Conservation (phyloP, 495 filamentous ascomycete species). For the Penicillium paradoxum region DNA sequence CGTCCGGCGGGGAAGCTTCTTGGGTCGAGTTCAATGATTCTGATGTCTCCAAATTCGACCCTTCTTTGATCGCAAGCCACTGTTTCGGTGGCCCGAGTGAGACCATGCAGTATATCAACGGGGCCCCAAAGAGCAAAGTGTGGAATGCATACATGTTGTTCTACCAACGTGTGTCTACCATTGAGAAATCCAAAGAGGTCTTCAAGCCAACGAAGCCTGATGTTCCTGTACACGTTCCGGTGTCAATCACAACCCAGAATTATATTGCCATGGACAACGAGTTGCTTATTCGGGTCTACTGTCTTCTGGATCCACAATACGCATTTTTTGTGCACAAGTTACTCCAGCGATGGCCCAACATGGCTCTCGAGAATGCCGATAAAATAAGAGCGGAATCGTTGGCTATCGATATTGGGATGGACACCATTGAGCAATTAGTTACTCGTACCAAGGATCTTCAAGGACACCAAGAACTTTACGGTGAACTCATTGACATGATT, state of each 20-base stretch:
- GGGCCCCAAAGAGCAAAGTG: slow-evolving; percentile 55
- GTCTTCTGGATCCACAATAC: slow-evolving; percentile 72
- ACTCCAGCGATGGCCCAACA: slow-evolving; percentile 44
- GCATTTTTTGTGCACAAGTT: slow-evolving; percentile 59
- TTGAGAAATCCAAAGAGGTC: slow-evolving; percentile 35
- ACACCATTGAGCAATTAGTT: slow-evolving; percentile 75
- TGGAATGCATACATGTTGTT: slow-evolving; percentile 98
- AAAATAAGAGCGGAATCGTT: slow-evolving; percentile 53
- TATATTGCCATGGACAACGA: slow-evolving; percentile 70
- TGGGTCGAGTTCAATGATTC: slow-evolving; percentile 98
- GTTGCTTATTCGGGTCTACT: slow-evolving; percentile 67
- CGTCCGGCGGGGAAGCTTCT: slow-evolving; percentile 38
- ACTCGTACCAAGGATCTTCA: slow-evolving; percentile 65
- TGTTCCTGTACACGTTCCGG: slow-evolving; percentile 50
- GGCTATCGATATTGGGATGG: slow-evolving; percentile 61
- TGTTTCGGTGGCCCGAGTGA: slow-evolving; percentile 77
- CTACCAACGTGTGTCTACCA: slow-evolving; percentile 75
- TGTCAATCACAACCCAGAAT: slow-evolving; percentile 52
- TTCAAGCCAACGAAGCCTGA: slow-evolving; percentile 28
- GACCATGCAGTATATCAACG: slow-evolving; percentile 34
- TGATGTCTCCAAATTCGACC: slow-evolving; percentile 70
- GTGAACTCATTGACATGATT: slow-evolving; percentile 49
- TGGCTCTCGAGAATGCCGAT: slow-evolving; percentile 39
- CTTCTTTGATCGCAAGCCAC: slow-evolving; percentile 59
- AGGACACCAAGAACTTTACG: slow-evolving; percentile 55